Base-by-base conservation (phyloP, 345 rosid species). In the Gossypium anomalum region DNA sequence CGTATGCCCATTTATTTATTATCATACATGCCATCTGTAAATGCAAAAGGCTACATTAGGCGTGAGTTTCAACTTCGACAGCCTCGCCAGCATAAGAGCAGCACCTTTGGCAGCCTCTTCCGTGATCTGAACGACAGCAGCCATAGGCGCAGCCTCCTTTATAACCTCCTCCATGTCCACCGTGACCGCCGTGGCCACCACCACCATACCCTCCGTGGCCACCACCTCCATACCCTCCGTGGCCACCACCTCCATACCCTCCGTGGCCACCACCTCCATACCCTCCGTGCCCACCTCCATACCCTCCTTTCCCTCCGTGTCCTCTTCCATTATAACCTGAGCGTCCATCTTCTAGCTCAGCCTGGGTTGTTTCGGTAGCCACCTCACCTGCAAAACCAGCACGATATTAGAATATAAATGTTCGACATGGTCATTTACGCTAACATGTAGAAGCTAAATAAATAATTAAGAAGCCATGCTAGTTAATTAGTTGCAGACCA, bases 81-180 rank as follows among this genome's bases (percentile, higher is more conserved):
- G 76, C 78, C 60, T 69, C 76, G 0, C 78, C 73, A 2, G 73
- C 58, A 17, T 69, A 63, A 16, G 68, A 23, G 56, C 78, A 77
- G 80, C 83, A 74, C 56, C 76, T n/a, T 68, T 19, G 72, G 48
- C 76, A 60, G 7, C 74, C 52, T 48, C 56, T 12, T 15, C 63
- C 70, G 5, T 68, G 13, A 52, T 19, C 64, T 17, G 62, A 4
- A 19, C 59, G 51, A 61, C 74, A 75, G 49, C 70, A 81, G n/a
- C 84, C 77, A 34, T 12, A 67, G 19, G 27, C 23, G 15, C 71
- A 64, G 2, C 71, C n/a, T 20, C 63, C 63, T 19, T 23, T 17
- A 3, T 71, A 7, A 13, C 67, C 61, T 27, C 75, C 65, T 8
- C 41, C 41, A 34, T 5, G 41, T 34, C 41, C 60, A 7, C 25